Conservation (phyloP, 2,329 filamentous ascomycete genomes). For the Penicillium decumbens region DNA sequence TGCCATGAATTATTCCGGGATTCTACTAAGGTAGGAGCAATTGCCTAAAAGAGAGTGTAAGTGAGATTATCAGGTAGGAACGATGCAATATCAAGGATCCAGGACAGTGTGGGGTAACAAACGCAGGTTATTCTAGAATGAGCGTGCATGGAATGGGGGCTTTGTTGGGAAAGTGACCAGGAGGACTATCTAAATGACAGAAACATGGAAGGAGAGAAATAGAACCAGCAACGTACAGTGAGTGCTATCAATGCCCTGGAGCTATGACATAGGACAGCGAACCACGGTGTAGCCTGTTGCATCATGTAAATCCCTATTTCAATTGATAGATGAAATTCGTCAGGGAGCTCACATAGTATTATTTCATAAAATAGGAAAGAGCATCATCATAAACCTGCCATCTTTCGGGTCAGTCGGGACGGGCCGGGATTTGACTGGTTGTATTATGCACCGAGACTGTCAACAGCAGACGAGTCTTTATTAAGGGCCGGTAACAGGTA, state of each 20-base stretch:
- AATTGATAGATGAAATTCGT: neutral
- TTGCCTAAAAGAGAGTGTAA: neutral
- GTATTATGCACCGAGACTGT: neutral
- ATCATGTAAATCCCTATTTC: neutral
- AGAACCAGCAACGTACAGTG: neutral
- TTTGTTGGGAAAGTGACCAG: neutral
- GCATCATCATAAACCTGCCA: conserved; percentile 4
- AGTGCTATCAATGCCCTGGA: neutral
- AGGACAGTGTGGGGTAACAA: neutral
- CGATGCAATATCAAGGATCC: neutral
- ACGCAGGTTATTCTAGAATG: neutral
- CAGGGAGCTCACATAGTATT: too few species aligned
- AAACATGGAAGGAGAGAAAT: neutral
- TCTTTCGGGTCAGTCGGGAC: conserved; percentile 6
- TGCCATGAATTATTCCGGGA: neutral
- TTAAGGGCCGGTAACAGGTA: neutral
- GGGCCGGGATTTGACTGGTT: conserved; percentile 8
- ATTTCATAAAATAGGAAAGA: neutral
- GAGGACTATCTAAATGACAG: neutral
- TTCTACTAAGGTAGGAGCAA: neutral
- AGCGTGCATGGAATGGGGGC: neutral
- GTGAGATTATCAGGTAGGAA: neutral
- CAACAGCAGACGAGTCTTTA: neutral
- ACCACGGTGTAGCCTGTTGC: neutral
- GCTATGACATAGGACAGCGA: conserved; percentile 6